Evolutionary conservation across 257 asterid genomes (phyloP).

Genomic region (Striga asiatica): DNA sequence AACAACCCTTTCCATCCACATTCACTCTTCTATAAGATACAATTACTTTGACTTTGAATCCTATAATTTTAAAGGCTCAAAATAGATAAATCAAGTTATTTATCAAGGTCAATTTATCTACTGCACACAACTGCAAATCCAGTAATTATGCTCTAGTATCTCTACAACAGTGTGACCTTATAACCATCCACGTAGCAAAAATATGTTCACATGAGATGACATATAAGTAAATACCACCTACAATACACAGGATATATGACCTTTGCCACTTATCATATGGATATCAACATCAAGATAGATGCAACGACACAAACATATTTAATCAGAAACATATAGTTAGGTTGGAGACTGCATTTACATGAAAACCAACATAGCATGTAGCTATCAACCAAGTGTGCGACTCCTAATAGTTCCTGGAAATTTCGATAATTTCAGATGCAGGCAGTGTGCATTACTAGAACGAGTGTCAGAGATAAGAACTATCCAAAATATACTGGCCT

Average conservation of each 20-base stretch:
- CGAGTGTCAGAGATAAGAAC: background rate
- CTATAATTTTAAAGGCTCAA: conserved; percentile 6
- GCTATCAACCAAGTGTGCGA: background rate
- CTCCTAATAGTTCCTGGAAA: background rate
- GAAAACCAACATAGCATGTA: background rate
- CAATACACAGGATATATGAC: background rate
- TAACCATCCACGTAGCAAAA: background rate
- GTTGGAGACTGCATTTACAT: background rate
- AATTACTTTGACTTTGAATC: background rate
- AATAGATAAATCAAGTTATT: conserved; percentile 1
- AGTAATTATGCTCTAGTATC: conserved; percentile 7
- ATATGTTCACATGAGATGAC: background rate
- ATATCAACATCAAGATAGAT: background rate
- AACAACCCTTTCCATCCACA: background rate
- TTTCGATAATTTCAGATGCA: background rate
- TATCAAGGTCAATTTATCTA: conserved; percentile 4
- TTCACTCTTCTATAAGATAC: background rate
- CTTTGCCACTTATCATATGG: background rate
- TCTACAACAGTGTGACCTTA: conserved; percentile 11
- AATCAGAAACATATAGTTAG: too few relatives aligned
- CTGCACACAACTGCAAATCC: background rate
- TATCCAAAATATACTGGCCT: too few relatives aligned
- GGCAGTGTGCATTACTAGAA: background rate
- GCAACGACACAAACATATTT: background rate
- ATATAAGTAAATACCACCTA: conserved; percentile 1